Conservation (phyloP, 306 rosid species). For the Dryas drummondii region DNA sequence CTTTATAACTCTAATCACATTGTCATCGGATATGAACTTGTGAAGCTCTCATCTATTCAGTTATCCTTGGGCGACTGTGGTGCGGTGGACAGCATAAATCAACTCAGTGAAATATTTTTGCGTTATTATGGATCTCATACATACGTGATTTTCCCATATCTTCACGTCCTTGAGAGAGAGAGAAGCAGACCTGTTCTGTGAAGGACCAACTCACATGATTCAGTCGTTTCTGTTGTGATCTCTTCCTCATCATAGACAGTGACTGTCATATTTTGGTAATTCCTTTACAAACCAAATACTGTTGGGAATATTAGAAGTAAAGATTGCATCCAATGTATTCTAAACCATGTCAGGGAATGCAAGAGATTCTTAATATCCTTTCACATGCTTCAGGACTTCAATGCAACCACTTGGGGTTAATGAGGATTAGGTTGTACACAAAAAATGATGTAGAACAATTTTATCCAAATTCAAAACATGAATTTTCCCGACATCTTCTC, state of each 20-base stretch:
- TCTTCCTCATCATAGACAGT: background rate
- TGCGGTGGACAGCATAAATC: constrained; percentile 45
- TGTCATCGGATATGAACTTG: constrained; percentile 79
- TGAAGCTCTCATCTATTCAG: constrained; percentile 80
- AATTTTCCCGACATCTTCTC: too few relatives aligned
- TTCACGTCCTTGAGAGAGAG: constrained; percentile 37
- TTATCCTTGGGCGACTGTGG: constrained; percentile 49
- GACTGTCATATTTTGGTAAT: background rate
- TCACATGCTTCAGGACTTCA: too few relatives aligned
- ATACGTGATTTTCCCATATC: constrained; percentile 58
- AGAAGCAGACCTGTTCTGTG: background rate
- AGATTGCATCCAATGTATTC: background rate
- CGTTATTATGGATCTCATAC: constrained; percentile 67
- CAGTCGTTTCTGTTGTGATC: background rate
- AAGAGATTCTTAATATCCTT: too few relatives aligned
- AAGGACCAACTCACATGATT: constrained; percentile 18
- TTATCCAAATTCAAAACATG: too few relatives aligned
- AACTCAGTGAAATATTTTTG: constrained; percentile 52
- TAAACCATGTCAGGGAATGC: too few relatives aligned
- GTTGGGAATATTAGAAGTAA: background rate
- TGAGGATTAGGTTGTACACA: too few relatives aligned
- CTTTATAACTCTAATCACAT: constrained; percentile 67
- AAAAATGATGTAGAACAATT: too few relatives aligned
- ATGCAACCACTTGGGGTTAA: too few relatives aligned
- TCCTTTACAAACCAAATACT: background rate